phyloP scores from a whole-genome alignment of 129 eudicot genomes.

The Artemisia tridentata region DNA sequence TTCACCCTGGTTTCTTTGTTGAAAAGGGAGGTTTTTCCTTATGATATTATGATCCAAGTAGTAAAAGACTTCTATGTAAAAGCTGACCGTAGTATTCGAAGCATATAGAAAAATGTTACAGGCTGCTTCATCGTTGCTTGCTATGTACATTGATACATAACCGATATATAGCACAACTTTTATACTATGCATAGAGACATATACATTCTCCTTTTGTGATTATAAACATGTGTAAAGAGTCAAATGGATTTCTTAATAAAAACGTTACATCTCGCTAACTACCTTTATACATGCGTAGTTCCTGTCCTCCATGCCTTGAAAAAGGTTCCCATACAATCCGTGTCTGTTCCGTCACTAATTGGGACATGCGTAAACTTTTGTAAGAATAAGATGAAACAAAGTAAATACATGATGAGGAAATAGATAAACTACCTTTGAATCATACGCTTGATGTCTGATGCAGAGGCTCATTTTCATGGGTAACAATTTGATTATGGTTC shows the following conservation, averaged over 20 bases:
- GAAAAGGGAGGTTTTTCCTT: not conserved
- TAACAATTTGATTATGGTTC: constrained; percentile 62
- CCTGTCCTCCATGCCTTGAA: constrained; percentile 15
- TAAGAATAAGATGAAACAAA: not conserved
- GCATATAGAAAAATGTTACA: too few relatives aligned
- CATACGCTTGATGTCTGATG: constrained; percentile 52
- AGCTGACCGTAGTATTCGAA: too few relatives aligned
- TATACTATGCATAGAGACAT: not conserved
- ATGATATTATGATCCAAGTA: constrained; percentile 1
- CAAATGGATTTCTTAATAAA: constrained; percentile 15
- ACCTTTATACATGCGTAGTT: constrained; percentile 17
- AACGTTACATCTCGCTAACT: constrained; percentile 35
- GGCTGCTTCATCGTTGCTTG: too few relatives aligned
- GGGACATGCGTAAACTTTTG: constrained; percentile 6
- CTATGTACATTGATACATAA: too few relatives aligned
- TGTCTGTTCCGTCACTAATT: constrained; percentile 2
- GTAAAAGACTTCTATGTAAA: too few relatives aligned
- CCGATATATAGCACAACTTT: not conserved
- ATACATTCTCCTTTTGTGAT: constrained; percentile 7
- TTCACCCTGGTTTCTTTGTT: too few relatives aligned
- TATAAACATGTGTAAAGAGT: constrained; percentile 28
- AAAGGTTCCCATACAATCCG: constrained; percentile 14
- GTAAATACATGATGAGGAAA: not conserved
- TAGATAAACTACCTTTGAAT: constrained; percentile 22
- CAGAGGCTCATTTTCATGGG: constrained; percentile 67